Evolutionary conservation across 352 stramenopile genomes (phyloP).

Genomic region (Phytopythium vexans): DNA sequence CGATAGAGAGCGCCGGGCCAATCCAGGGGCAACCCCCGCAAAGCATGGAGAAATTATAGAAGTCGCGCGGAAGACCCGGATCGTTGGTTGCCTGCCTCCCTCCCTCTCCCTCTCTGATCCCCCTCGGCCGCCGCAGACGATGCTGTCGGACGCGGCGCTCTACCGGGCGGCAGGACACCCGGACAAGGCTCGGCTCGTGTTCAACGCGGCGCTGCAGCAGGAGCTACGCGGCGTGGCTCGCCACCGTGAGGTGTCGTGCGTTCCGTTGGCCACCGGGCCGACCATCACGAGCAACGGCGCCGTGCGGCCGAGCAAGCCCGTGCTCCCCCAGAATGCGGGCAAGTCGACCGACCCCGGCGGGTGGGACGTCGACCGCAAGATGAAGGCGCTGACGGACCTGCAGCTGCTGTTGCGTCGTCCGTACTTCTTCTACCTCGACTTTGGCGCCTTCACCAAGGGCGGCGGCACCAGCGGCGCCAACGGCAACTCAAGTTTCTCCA

Average conservation of each 20-base stretch:
- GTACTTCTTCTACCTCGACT: constrained; percentile 80
- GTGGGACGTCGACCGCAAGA: constrained; percentile 83
- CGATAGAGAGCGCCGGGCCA: too few species aligned
- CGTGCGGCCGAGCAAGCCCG: constrained; percentile 29
- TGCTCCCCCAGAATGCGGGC: constrained; percentile 27
- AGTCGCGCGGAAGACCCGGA: too few species aligned
- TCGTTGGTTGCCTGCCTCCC: not conserved
- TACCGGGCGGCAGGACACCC: constrained; percentile 46
- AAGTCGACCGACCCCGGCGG: constrained; percentile 55
- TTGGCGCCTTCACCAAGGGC: constrained; percentile 28
- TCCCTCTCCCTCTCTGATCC: not conserved
- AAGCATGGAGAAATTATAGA: too few species aligned
- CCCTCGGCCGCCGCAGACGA: constrained; percentile 2
- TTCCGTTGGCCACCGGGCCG: constrained; percentile 16
- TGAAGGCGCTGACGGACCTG: constrained; percentile 54
- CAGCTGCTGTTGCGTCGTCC: constrained; percentile 59
- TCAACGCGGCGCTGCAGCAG: constrained; percentile 73
- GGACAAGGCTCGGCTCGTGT: constrained; percentile 57
- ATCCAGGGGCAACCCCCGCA: too few species aligned
- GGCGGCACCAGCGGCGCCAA: constrained; percentile 16
- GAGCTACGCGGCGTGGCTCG: constrained; percentile 66
- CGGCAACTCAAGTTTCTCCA: constrained; percentile 20
- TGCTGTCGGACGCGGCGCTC: constrained; percentile 37
- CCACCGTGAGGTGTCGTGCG: constrained; percentile 44
- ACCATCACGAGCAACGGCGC: constrained; percentile 45